A percentile compares a stretch with the other conserved stretches of the same genome.
Evolutionary conservation across 495 filamentous ascomycete species (phyloP).

Genomic region (Ascobolus immersus): DNA sequence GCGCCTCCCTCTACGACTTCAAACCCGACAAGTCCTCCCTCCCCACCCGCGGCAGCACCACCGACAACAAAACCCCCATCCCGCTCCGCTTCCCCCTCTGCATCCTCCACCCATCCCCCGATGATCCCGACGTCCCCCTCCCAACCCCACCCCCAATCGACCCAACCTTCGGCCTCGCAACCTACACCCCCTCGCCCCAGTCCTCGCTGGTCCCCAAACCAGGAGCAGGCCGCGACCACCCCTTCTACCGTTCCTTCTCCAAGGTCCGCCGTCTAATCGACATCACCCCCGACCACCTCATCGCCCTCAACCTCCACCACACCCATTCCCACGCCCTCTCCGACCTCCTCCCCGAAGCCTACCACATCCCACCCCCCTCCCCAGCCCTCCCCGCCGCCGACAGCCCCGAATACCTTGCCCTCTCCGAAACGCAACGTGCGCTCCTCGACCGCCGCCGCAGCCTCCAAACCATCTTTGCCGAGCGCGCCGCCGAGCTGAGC

Average conservation of each 20-base stretch:
- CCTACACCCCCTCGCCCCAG: background rate
- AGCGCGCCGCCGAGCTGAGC: conserved; percentile 11
- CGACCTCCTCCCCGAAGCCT: too few species aligned
- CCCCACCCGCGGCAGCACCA: conserved; percentile 12
- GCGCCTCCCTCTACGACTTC: conserved; percentile 7
- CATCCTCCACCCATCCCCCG: conserved; percentile 5
- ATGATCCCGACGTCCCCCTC: background rate
- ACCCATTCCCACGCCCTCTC: too few species aligned
- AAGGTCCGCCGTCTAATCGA: conserved; percentile 15
- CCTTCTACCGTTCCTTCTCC: conserved; percentile 13
- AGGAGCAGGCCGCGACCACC: too few species aligned
- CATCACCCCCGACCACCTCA: conserved; percentile 12
- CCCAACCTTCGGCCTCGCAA: conserved; percentile 1
- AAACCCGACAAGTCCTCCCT: conserved; percentile 9
- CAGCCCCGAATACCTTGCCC: background rate
- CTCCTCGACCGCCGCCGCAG: too few species aligned
- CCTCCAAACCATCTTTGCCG: too few species aligned
- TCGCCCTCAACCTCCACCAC: too few species aligned
- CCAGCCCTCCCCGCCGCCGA: conserved; percentile 7
- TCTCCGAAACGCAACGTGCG: background rate
- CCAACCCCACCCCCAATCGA: background rate
- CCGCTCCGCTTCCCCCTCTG: conserved; percentile 10
- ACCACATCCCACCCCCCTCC: too few species aligned
- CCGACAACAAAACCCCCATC: background rate
- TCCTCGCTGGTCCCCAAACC: conserved; percentile 6